phyloP scores from a whole-genome alignment of 1,284 basidiomycete species.

The Irpex sp. region DNA sequence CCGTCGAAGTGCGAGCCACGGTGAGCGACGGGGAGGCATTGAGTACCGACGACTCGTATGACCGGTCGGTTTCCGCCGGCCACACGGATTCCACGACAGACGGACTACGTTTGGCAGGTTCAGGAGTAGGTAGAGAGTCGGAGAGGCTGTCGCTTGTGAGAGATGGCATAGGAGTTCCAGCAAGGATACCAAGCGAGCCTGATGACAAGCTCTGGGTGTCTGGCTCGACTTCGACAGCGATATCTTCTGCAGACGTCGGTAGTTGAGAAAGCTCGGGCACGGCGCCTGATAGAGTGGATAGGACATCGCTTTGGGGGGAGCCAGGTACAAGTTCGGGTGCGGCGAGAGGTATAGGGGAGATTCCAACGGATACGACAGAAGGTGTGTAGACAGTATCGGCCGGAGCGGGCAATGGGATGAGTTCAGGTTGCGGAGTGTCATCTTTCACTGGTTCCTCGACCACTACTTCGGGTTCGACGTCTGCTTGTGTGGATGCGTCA shows the following conservation, averaged over 20 bases:
- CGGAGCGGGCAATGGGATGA: background rate
- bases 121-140: background rate
- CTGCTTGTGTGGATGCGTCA: background rate
- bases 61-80: conserved; percentile 8
- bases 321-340: background rate
- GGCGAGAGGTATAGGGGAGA: background rate
- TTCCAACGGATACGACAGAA: background rate
- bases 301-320: background rate
- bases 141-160: background rate
- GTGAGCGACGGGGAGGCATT: conserved; percentile 8
- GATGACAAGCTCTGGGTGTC: background rate
- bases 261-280: background rate
- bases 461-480: background rate
- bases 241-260: background rate
- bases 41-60: conserved; percentile 11
- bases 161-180: background rate
- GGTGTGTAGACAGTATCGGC: background rate
- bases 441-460: background rate
- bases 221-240: background rate
- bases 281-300: background rate
- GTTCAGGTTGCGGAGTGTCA: background rate
- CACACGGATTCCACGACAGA: conserved; percentile 6
- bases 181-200: background rate
- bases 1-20: background rate
- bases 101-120: background rate